Conservation (phyloP, 352 stramenopile genomes). For the Phytopythium mirpurense region DNA sequence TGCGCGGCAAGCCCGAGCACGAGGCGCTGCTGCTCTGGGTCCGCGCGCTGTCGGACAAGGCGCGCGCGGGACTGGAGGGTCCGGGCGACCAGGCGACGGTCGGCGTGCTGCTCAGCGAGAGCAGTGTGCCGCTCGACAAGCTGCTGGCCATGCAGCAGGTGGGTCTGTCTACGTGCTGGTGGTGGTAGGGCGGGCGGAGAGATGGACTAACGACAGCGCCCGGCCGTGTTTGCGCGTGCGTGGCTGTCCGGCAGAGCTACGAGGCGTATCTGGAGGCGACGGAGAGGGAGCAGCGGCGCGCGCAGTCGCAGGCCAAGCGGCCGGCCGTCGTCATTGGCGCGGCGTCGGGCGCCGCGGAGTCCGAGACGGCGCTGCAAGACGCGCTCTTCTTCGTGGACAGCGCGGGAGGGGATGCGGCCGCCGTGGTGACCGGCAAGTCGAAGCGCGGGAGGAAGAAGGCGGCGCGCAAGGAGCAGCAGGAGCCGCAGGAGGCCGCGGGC, state of each 20-base stretch:
- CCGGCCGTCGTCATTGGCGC: slow-evolving; percentile 1
- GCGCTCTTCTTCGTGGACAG: slow-evolving; percentile 60
- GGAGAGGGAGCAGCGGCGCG: slow-evolving; percentile 17
- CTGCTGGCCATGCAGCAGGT: slow-evolving; percentile 43
- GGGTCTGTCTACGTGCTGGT: not conserved
- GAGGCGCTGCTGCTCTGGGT: slow-evolving; percentile 10
- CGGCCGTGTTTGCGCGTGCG: too few relatives aligned
- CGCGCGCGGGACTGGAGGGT: slow-evolving; percentile 9
- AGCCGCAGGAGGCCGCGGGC: not conserved
- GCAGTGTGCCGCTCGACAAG: slow-evolving; percentile 31
- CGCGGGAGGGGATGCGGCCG: slow-evolving; percentile 26
- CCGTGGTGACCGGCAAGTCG: not conserved
- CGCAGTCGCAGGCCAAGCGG: slow-evolving; percentile 6
- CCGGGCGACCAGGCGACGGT: slow-evolving; percentile 26
- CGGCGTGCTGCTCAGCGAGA: slow-evolving; percentile 43
- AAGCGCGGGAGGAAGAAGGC: not conserved
- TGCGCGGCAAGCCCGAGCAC: slow-evolving; percentile 9
- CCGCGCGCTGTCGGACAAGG: slow-evolving; percentile 29
- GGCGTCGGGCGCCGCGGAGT: not conserved
- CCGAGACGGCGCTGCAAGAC: slow-evolving; percentile 5
- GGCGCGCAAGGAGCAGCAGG: not conserved
- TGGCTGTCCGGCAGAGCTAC: slow-evolving; percentile 31
- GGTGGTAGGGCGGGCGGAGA: too few relatives aligned
- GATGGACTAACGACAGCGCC: too few relatives aligned
- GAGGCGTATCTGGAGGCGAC: slow-evolving; percentile 23